Conservation (phyloP, 2,329 filamentous ascomycete species). For the Penicillium sp. region DNA sequence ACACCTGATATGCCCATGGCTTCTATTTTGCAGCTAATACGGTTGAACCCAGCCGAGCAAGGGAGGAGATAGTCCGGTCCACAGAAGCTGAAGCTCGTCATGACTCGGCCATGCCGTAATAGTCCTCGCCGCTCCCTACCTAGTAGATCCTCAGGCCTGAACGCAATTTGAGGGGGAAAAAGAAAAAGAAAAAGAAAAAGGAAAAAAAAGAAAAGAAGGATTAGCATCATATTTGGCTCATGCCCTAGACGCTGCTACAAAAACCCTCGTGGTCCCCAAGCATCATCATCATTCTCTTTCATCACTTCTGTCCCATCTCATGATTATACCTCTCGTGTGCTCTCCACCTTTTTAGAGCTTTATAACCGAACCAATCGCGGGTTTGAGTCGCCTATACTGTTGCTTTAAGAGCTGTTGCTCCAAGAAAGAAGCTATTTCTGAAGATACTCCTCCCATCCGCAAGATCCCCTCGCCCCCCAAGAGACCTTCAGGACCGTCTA, state of each 20-base stretch:
- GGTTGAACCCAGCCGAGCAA: neutral
- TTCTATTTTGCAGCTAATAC: constrained; percentile 1
- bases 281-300: neutral
- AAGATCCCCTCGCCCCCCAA: neutral
- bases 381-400: constrained; percentile 15
- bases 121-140: neutral
- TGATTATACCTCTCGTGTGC: constrained; percentile 1
- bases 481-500: neutral
- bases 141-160: neutral
- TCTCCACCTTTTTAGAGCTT: constrained; percentile 1
- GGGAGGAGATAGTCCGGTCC: neutral
- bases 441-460: constrained; percentile 8
- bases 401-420: constrained; percentile 21
- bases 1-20: neutral
- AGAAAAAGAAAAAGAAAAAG: neutral
- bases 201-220: neutral
- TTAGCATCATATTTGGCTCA: neutral
- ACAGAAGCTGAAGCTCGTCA: constrained; percentile 5
- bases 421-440: constrained; percentile 10
- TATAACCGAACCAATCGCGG: constrained; percentile 4
- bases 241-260: constrained; percentile 12
- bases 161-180: neutral
- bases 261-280: neutral
- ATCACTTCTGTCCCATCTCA: neutral
- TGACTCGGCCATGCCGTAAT: neutral